Conservation (phyloP, 257 asterid genomes). For the Solanum pimpinellifolium region DNA sequence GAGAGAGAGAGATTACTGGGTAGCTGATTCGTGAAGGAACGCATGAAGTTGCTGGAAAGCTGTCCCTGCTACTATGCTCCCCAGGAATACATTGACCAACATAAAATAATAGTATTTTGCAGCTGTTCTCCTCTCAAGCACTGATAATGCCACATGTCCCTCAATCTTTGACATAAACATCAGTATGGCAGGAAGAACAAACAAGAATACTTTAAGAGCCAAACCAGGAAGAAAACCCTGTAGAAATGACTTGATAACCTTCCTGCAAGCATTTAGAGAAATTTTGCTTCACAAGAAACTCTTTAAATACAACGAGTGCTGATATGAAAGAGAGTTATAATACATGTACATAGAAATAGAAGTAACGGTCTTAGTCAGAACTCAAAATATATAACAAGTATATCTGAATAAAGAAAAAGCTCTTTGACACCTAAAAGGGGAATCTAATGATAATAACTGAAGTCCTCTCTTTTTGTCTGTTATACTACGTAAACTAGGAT, state of each 20-base stretch:
- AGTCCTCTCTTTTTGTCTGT: background rate
- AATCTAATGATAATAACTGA: background rate
- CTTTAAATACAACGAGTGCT: background rate
- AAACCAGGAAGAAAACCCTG: slow-evolving; percentile 99
- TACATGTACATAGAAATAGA: background rate
- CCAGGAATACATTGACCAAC: slow-evolving; percentile 91
- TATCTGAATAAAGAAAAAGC: background rate
- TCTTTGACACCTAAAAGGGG: background rate
- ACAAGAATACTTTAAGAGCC: slow-evolving; percentile 66
- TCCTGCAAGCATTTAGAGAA: slow-evolving; percentile 45
- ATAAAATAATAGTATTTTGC: slow-evolving; percentile 91
- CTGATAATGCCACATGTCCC: slow-evolving; percentile 78
- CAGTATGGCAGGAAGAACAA: slow-evolving; percentile 52
- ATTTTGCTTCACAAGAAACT: background rate
- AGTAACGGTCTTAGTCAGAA: background rate
- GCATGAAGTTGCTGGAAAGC: slow-evolving; percentile 96
- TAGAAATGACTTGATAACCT: slow-evolving; percentile 63
- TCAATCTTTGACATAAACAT: slow-evolving; percentile 90
- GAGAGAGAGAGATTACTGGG: slow-evolving; percentile 26
- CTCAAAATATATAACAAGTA: background rate
- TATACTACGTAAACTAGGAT: background rate
- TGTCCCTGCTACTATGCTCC: slow-evolving; percentile 91
- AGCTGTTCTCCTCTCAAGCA: slow-evolving; percentile 73
- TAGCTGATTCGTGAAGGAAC: slow-evolving; percentile 75
- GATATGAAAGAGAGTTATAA: background rate